Conservation (phyloP, 495 filamentous ascomycete species). For the Xylaria curta region DNA sequence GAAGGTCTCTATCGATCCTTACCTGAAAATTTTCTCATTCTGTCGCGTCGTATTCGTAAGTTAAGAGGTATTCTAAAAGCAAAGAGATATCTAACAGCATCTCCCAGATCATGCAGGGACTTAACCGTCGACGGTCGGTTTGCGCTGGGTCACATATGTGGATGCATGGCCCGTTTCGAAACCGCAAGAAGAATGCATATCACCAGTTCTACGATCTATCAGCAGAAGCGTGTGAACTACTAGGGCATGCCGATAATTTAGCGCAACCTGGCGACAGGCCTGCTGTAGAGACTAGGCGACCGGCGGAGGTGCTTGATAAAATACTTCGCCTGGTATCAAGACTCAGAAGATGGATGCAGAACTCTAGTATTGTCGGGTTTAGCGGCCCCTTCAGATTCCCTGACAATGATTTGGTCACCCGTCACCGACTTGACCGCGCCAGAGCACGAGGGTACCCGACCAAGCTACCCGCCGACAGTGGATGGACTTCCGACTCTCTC, state of each 20-base stretch:
- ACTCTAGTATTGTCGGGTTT: conserved; percentile 4
- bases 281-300: neutral
- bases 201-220: conserved; percentile 23
- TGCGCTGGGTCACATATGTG: conserved; percentile 22
- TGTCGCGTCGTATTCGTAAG: conserved; percentile 26
- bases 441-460: conserved; percentile 25
- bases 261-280: neutral
- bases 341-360: conserved; percentile 10
- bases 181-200: conserved; percentile 14
- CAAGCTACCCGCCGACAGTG: neutral
- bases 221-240: conserved; percentile 6
- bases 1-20: conserved; percentile 22
- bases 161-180: conserved; percentile 13
- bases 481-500: conserved; percentile 19
- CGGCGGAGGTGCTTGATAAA: neutral
- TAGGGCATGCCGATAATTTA: conserved; percentile 6
- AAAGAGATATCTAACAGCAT: neutral
- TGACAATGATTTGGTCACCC: neutral
- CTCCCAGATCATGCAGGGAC: conserved; percentile 19
- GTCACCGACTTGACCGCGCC: conserved; percentile 14
- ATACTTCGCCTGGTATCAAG: conserved; percentile 5
- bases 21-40: conserved; percentile 17
- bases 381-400: conserved; percentile 6
- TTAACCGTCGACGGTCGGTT: conserved; percentile 10
- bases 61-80: neutral